These are phyloP conservation scores for Colletotrichum sp. DNA, from an alignment of 2,329 filamentous ascomycete species.

Conservation along the genomic window DNA sequence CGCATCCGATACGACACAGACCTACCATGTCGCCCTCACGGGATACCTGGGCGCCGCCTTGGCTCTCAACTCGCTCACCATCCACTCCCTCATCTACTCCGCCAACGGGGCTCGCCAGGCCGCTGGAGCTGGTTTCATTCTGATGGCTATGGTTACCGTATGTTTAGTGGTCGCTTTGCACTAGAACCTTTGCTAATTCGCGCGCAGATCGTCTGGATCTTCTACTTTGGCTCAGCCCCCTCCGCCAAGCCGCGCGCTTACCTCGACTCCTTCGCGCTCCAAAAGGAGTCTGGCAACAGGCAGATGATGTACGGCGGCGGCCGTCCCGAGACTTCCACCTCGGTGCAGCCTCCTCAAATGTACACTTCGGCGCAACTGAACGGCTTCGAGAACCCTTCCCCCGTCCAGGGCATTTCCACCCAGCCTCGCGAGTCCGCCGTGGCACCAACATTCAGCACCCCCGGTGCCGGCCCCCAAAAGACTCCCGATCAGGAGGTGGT, in stretches of 20 bases:
- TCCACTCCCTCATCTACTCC: conserved; percentile 86
- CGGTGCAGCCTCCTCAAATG: conserved; percentile 86
- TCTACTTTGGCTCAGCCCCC: conserved; percentile 95
- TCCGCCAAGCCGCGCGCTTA: conserved; percentile 86
- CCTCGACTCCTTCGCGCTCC: conserved; percentile 92
- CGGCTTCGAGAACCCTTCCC: conserved; percentile 95
- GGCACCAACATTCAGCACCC: conserved; percentile 39
- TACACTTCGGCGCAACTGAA: conserved; percentile 95
- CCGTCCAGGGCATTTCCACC: conserved; percentile 73
- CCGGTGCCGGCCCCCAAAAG: conserved; percentile 47
- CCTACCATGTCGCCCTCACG: conserved; percentile 90
- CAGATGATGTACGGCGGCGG: conserved; percentile 76
- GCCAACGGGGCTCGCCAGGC: conserved; percentile 78
- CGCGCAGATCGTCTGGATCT: conserved; percentile 90
- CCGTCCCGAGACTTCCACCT: conserved; percentile 84
- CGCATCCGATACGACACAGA: conserved; percentile 82
- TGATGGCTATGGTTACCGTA: conserved; percentile 92
- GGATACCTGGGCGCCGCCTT: conserved; percentile 85
- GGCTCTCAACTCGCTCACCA: conserved; percentile 83
- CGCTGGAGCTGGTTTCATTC: conserved; percentile 88
- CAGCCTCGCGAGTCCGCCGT: conserved; percentile 46
- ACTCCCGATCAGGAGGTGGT: conserved; percentile 62
- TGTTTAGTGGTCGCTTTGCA: conserved; percentile 36
- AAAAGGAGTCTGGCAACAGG: conserved; percentile 81
- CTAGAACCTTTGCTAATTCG: background rate